phyloP scores from a whole-genome alignment of 352 stramenopile genomes.

The Phytophthora aleatoria region DNA sequence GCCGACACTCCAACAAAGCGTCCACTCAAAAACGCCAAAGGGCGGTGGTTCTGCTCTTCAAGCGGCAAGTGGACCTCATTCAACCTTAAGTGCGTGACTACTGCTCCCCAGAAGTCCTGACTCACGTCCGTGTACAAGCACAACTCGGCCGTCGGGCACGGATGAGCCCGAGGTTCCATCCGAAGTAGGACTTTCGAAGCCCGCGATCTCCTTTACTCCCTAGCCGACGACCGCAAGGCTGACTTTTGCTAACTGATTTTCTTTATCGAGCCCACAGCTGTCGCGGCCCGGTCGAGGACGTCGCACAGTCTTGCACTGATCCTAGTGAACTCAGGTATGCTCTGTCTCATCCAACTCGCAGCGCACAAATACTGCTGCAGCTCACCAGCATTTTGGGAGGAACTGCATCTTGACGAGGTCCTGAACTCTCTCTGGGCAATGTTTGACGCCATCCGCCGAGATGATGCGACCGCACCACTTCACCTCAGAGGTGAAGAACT shows the following conservation, averaged over 20 bases:
- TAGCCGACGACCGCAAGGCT: background rate
- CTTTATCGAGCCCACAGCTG: background rate
- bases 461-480: too few relatives aligned
- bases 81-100: background rate
- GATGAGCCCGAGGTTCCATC: background rate
- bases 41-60: background rate
- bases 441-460: too few relatives aligned
- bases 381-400: too few relatives aligned
- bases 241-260: background rate
- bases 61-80: background rate
- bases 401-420: too few relatives aligned
- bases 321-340: background rate
- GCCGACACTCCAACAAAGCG: background rate
- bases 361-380: background rate
- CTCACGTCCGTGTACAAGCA: conserved; percentile 10
- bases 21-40: conserved; percentile 9
- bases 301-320: background rate
- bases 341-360: background rate
- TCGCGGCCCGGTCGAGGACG: background rate
- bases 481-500: too few relatives aligned
- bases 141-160: background rate
- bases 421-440: too few relatives aligned
- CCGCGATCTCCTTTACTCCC: too few relatives aligned
- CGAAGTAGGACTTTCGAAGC: background rate
- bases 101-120: conserved; percentile 1